These are phyloP conservation scores for Colletotrichum tofieldiae DNA, from an alignment of 2,329 filamentous ascomycete species.

Conservation along the genomic window DNA sequence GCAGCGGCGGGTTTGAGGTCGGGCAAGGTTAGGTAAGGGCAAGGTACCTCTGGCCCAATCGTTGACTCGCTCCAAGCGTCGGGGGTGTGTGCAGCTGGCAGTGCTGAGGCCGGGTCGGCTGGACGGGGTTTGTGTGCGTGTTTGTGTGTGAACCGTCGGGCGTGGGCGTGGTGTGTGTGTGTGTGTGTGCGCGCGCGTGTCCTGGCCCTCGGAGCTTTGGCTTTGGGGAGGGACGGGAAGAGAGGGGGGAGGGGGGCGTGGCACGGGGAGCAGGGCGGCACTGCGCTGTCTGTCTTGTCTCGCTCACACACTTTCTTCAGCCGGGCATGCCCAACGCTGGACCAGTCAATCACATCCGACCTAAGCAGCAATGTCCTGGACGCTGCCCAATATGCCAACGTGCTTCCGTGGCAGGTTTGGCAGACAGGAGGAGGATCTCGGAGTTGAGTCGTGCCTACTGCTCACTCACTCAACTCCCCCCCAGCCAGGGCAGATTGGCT, in stretches of 20 bases:
- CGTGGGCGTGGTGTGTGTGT: background rate
- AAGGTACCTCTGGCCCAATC: background rate
- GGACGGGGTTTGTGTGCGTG: background rate
- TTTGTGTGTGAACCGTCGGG: conserved; percentile 9
- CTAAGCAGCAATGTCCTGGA: too few relatives aligned
- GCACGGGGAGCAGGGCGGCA: background rate
- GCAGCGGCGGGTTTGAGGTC: conserved; percentile 32
- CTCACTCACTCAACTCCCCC: background rate
- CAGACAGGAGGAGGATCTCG: background rate
- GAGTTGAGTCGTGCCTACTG: background rate
- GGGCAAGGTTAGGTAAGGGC: conserved; percentile 29
- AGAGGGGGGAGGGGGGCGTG: background rate
- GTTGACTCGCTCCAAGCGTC: conserved; percentile 2
- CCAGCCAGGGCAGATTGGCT: conserved; percentile 7
- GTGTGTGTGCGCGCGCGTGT: background rate
- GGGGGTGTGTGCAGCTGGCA: conserved; percentile 2
- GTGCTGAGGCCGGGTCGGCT: background rate
- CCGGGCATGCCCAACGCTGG: background rate
- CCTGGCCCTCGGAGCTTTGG: conserved; percentile 12
- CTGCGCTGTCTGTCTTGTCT: background rate
- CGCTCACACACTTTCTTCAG: background rate
- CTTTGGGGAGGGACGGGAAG: background rate
- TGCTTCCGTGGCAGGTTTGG: background rate
- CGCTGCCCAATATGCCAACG: background rate
- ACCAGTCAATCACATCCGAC: too few relatives aligned